Evolutionary conservation across 164 flowering plant species (phyloP).

Genomic region (Vitis rotundifolia): DNA sequence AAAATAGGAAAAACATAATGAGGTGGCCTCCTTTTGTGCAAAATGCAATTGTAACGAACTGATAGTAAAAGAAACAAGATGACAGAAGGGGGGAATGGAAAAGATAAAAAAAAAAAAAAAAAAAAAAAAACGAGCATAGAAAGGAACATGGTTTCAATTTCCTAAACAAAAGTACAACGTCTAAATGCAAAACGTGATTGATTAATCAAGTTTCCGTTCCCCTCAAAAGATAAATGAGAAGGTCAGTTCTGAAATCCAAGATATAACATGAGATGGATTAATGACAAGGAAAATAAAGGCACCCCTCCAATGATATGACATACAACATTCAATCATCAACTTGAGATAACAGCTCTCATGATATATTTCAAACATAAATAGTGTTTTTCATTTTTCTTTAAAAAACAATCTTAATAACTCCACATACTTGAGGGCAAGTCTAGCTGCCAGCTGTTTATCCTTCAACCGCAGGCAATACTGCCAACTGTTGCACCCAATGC

Average conservation of each 20-base stretch:
- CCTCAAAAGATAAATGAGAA: not conserved
- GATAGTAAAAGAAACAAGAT: not conserved
- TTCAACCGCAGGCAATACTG: conserved; percentile 87
- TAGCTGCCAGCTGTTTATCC: conserved; percentile 89
- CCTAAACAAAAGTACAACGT: not conserved
- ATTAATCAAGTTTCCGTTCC: not conserved
- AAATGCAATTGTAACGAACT: not conserved
- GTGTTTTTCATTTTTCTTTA: too few species aligned
- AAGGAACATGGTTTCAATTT: not conserved
- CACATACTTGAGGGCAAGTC: conserved; percentile 82
- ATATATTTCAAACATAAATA: too few species aligned
- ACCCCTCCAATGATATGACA: not conserved
- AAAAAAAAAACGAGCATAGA: not conserved
- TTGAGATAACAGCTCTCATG: not conserved
- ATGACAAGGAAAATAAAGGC: not conserved
- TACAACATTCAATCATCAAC: not conserved
- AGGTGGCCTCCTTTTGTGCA: not conserved
- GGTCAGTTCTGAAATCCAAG: not conserved
- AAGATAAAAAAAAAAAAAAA: not conserved
- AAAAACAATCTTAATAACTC: not conserved
- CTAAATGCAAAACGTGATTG: not conserved
- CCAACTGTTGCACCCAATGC: conserved; percentile 84
- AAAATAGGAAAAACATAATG: too few species aligned
- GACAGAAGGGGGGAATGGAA: not conserved
- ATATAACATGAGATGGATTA: not conserved